These are phyloP conservation scores for Cryptosporidium sp. DNA, from an alignment of 169 alveolate genomes.

Conservation along the genomic window DNA sequence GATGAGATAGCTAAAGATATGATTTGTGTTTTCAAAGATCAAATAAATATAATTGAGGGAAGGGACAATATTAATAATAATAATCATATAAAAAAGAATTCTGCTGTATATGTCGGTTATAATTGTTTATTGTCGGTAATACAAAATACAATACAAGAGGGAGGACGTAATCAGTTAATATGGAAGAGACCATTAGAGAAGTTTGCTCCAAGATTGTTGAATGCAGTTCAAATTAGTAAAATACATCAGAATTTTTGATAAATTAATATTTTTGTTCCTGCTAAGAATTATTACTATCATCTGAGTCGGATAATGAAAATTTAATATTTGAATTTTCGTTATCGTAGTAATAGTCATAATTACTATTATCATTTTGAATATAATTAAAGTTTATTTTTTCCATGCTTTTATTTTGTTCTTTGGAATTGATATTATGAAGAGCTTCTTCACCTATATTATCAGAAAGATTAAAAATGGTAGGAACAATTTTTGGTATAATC, in stretches of 20 bases:
- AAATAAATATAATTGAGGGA: conserved; percentile 1
- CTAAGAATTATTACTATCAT: not conserved
- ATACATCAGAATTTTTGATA: conserved; percentile 37
- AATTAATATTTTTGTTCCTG: not conserved
- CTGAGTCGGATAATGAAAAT: not conserved
- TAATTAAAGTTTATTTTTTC: conserved; percentile 5
- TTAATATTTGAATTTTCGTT: not conserved
- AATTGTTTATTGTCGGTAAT: conserved; percentile 63
- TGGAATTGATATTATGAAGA: not conserved
- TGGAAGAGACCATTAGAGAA: conserved; percentile 71
- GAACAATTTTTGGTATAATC: not conserved
- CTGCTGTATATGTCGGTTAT: conserved; percentile 67
- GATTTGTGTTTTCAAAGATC: conserved; percentile 54
- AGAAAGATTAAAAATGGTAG: not conserved
- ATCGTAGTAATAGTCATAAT: not conserved
- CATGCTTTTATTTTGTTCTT: not conserved
- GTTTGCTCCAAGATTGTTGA: conserved; percentile 71
- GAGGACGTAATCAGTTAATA: conserved; percentile 49
- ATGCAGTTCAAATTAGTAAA: conserved; percentile 73
- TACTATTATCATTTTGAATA: not conserved
- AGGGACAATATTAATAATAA: not conserved
- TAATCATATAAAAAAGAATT: not conserved
- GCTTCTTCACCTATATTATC: not conserved
- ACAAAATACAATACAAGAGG: conserved; percentile 69
- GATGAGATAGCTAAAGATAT: conserved; percentile 28